phyloP scores from a whole-genome alignment of 116 monocot genomes.

The Papilionanthe hybrid region DNA sequence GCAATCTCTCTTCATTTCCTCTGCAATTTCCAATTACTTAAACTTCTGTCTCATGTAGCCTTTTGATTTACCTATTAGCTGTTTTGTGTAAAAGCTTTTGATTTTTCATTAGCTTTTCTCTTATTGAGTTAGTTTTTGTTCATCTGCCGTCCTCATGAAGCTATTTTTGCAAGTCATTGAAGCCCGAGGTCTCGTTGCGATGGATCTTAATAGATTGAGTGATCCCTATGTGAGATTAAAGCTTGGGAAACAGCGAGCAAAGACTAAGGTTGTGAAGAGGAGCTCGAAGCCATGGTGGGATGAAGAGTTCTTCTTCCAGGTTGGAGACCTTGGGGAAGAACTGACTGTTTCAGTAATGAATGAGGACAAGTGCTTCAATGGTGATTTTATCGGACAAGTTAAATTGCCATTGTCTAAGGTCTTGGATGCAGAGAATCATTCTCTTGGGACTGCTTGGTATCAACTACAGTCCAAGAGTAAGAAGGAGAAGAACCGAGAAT shows the following conservation, averaged over 20 bases:
- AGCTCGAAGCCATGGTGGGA: constrained; percentile 72
- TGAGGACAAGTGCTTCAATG: constrained; percentile 72
- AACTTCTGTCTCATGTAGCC: too few relatives aligned
- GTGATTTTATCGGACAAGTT: constrained; percentile 64
- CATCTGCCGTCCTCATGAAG: too few relatives aligned
- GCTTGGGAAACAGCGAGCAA: constrained; percentile 57
- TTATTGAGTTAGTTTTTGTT: too few relatives aligned
- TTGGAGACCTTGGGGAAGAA: constrained; percentile 65
- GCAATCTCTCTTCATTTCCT: too few relatives aligned
- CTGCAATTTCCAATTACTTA: too few relatives aligned
- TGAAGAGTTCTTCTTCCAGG: constrained; percentile 68
- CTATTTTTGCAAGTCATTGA: too few relatives aligned
- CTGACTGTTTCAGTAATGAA: constrained; percentile 34
- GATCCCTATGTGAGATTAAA: constrained; percentile 78
- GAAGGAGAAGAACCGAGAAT: constrained; percentile 59
- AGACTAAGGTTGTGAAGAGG: constrained; percentile 65
- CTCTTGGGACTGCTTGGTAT: constrained; percentile 63
- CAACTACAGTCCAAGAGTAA: constrained; percentile 54
- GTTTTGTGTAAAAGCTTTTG: too few relatives aligned
- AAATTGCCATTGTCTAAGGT: constrained; percentile 46
- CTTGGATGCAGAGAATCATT: constrained; percentile 46
- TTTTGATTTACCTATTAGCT: too few relatives aligned
- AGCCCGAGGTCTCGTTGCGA: constrained; percentile 11
- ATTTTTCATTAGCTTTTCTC: too few relatives aligned
- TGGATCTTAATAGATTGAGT: constrained; percentile 65